Percentiles rank a stretch among this genome's conserved stretches.
phyloP scores from a whole-genome alignment of 2,329 filamentous ascomycete species.

The Chaetomium strumarium region DNA sequence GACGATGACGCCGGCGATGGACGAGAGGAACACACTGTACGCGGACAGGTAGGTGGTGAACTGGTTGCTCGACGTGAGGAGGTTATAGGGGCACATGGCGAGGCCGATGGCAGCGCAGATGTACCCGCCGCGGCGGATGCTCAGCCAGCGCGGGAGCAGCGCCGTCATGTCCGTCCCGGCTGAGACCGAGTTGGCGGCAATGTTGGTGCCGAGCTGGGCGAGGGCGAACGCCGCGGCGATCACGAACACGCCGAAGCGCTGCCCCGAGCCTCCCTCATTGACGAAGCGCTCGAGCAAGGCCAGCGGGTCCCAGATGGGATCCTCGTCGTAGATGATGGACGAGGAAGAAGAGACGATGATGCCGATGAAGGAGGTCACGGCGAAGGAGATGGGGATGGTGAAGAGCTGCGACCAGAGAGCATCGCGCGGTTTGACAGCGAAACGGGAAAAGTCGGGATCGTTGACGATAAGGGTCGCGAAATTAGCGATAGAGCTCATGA shows the following conservation, averaged over 20 bases:
- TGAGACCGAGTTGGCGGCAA: conserved; percentile 79
- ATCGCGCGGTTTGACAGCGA: conserved; percentile 68
- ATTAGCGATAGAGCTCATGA: conserved; percentile 87
- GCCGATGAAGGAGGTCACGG: conserved; percentile 77
- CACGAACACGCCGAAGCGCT: conserved; percentile 71
- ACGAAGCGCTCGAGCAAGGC: conserved; percentile 61
- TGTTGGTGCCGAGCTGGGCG: conserved; percentile 80
- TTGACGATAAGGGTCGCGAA: conserved; percentile 83
- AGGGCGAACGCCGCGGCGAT: conserved; percentile 66
- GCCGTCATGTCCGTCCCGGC: conserved; percentile 80
- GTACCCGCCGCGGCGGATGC: conserved; percentile 81
- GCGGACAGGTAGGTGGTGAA: conserved; percentile 90
- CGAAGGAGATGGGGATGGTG: conserved; percentile 66
- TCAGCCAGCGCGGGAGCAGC: conserved; percentile 71
- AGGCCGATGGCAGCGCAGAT: conserved; percentile 75
- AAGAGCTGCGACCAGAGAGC: conserved; percentile 76
- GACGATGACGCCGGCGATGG: conserved; percentile 86
- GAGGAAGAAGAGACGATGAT: conserved; percentile 73
- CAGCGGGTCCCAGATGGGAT: conserved; percentile 69
- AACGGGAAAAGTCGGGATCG: conserved; percentile 79
- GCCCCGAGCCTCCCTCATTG: conserved; percentile 59
- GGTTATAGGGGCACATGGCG: conserved; percentile 80
- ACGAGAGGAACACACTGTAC: conserved; percentile 90
- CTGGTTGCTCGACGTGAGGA: conserved; percentile 68
- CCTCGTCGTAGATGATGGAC: conserved; percentile 55